A percentile compares a stretch with the other conserved stretches of the same genome.
These are phyloP conservation scores for Knoxdaviesia capensis DNA, from an alignment of 2,329 filamentous ascomycete genomes.

Conservation along the genomic window DNA sequence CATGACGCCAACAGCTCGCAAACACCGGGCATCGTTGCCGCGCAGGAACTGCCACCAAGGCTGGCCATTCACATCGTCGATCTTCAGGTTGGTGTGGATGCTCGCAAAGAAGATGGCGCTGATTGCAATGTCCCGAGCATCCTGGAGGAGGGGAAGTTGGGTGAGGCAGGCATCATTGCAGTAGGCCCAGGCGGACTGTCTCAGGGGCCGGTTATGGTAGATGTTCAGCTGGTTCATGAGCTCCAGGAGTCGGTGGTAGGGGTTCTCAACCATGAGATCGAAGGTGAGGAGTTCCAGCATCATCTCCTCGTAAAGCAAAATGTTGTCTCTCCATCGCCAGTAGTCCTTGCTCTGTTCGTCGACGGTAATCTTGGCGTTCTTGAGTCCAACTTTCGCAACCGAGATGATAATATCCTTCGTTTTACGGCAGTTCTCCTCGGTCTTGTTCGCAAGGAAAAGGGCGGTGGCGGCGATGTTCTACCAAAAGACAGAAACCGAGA, in stretches of 20 bases:
- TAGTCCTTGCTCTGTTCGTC: constrained; percentile 98
- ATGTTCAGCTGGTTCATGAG: constrained; percentile 55
- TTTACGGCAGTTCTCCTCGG: constrained; percentile 90
- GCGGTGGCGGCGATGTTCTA: constrained; percentile 74
- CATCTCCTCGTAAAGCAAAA: constrained; percentile 78
- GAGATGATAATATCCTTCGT: constrained; percentile 89
- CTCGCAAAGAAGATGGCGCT: constrained; percentile 75
- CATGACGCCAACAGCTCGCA: constrained; percentile 57
- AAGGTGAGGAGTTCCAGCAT: constrained; percentile 87
- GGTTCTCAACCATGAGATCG: constrained; percentile 76
- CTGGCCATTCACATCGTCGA: constrained; percentile 55
- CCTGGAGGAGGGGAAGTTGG: constrained; percentile 62
- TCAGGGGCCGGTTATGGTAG: constrained; percentile 60
- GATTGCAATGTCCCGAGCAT: constrained; percentile 63
- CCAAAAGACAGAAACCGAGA: not conserved
- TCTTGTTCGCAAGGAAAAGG: constrained; percentile 88
- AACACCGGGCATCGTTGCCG: constrained; percentile 50
- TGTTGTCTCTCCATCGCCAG: constrained; percentile 92
- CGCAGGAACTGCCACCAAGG: constrained; percentile 76
- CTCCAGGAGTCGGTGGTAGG: constrained; percentile 68
- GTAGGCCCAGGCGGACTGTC: constrained; percentile 83
- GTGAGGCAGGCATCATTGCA: constrained; percentile 81
- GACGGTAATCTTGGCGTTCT: constrained; percentile 73
- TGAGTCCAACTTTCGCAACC: constrained; percentile 85
- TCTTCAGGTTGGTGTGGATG: constrained; percentile 49